A percentile compares a stretch with the other conserved stretches of the same genome.
Evolutionary conservation across 306 rosid species (phyloP).

Genomic region (Trichosanthes truncata): DNA sequence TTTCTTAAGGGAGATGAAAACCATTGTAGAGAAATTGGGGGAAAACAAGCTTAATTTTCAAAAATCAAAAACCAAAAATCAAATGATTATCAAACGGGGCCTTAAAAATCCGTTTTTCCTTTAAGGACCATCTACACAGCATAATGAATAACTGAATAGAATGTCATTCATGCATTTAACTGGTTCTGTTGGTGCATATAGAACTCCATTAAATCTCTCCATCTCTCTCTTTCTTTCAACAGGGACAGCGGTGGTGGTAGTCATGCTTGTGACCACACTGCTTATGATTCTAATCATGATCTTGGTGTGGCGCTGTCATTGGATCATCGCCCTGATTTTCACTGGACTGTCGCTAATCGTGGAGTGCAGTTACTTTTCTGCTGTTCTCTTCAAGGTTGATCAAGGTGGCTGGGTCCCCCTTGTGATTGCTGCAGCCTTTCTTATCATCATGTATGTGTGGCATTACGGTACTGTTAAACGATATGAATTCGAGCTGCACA

Average conservation of each 20-base stretch:
- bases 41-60: no score
- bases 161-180: not conserved
- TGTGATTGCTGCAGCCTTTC: constrained; percentile 66
- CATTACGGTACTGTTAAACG: constrained; percentile 78
- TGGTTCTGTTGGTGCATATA: not conserved
- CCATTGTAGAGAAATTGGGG: no score
- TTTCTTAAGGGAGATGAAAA: no score
- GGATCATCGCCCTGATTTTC: constrained; percentile 67
- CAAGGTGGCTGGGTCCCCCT: constrained; percentile 99
- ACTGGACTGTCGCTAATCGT: constrained; percentile 55
- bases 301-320: constrained; percentile 90
- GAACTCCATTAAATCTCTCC: not conserved
- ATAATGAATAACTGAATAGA: not conserved
- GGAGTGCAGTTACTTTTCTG: constrained; percentile 76
- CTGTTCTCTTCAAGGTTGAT: constrained; percentile 71
- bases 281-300: constrained; percentile 86
- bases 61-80: no score
- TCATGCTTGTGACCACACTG: constrained; percentile 78
- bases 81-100: no score
- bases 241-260: constrained; percentile 89
- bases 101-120: not conserved
- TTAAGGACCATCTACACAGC: not conserved
- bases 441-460: constrained; percentile 79
- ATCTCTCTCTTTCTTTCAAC: constrained; percentile 20
- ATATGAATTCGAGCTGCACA: constrained; percentile 77